Conservation (phyloP, 768 basidiomycete species). For the Inosperma sp. region DNA sequence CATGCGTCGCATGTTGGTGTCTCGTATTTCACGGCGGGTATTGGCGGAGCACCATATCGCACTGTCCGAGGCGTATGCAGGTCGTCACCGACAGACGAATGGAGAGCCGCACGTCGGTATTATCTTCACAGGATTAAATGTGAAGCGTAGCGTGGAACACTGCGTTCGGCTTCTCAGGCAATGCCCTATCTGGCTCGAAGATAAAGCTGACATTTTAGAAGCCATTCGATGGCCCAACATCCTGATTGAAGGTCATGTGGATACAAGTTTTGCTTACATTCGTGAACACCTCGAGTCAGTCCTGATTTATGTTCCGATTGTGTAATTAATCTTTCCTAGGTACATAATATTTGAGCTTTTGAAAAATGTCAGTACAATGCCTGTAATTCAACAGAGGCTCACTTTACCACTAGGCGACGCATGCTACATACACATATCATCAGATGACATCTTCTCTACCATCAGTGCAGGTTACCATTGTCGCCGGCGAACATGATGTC, state of each 20-base stretch:
- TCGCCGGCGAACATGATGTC: constrained; percentile 67
- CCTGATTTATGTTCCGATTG: background rate
- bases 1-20: constrained; percentile 88
- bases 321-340: constrained; percentile 31
- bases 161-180: constrained; percentile 55
- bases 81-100: constrained; percentile 30
- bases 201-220: constrained; percentile 27
- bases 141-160: constrained; percentile 65
- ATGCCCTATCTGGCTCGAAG: constrained; percentile 42
- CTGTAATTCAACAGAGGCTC: background rate
- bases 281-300: constrained; percentile 80
- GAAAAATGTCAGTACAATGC: constrained; percentile 66
- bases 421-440: constrained; percentile 57
- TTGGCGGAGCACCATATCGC: constrained; percentile 87
- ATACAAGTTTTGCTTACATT: constrained; percentile 76
- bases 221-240: constrained; percentile 52
- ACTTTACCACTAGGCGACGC: constrained; percentile 52
- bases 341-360: constrained; percentile 88
- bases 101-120: constrained; percentile 73
- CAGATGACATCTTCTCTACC: constrained; percentile 41
- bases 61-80: constrained; percentile 55
- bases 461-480: constrained; percentile 71
- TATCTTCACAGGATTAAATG: constrained; percentile 71
- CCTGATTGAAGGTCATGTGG: constrained; percentile 65
- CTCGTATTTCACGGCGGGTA: constrained; percentile 84